Base-by-base conservation (phyloP, 306 rosid species). In the Dicorynia guianensis region DNA sequence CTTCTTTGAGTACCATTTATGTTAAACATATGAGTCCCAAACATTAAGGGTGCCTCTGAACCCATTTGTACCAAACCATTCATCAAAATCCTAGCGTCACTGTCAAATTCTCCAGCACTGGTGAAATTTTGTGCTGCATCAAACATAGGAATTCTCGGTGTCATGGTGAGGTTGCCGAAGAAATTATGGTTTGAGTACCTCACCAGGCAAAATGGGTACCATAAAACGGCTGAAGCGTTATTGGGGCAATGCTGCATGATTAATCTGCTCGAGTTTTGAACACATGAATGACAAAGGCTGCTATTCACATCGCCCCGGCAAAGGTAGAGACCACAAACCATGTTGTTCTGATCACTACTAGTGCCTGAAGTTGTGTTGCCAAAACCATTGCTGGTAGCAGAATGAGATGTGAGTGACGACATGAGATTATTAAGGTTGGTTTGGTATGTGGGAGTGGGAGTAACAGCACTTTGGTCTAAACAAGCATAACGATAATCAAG, bases 1-100 rank as follows among this genome's bases (percentile, higher is more conserved):
- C 87, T 71, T 52, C 67, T 83, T 9, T 83, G 84, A 39, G 87
- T 83, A 17, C 87, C 87, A 71, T 83, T 83, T 34, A 83, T 83
- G 18, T 83, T 83, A 14, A 83, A 83, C 87, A 79, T 67, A 6
- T 83, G 84, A 12, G 79, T 83, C 25, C 87, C 87, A 71, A 83
- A 83, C 84, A 79, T 83, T n/a, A 75, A 47, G 0, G 64, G 4
- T 13, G 57, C 14, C 63, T 50, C 47, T 7, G 87, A 39, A 2
- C 72, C 87, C 63, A 74, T 79, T 42, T 79, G 81, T 40, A 83
- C 70, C 81, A 83, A 70, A 43, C 84, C 87, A 36, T 75, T 83
- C 87, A 83, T 83, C 72, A 83, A 62, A 70, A 83, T 5, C 81
- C 75, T 58, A 3, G 87, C 78, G 35, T 83, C 87, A 65, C 76